Base-by-base conservation (phyloP, 805 yeast genomes). In the Candida bentonensis region DNA sequence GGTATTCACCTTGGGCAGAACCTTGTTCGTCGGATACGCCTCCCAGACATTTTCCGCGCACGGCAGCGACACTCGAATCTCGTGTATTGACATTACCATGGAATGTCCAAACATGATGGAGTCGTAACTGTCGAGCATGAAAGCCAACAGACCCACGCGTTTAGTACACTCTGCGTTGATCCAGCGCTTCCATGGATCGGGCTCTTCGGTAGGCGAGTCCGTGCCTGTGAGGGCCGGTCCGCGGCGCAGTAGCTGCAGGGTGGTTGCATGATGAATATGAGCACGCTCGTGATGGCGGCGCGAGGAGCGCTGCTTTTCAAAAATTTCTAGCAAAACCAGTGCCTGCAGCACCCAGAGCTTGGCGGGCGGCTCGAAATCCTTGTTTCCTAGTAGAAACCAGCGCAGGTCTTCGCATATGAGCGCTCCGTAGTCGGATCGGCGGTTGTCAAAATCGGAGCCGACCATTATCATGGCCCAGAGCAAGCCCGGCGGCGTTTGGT, bases 191-290 rank as follows among this genome's bases (percentile, higher is more conserved):
- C 76, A 71, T 54, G 78, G 55, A 42, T 61, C 63, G 51, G 51
- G 58, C 49, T 23, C 62, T 46, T 46, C 63, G 44, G 36, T 22
- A 9, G 47, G 49, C 15, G 46, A 42, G 49, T 52, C 42, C 50
- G 53, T 44, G 42, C 61, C 44, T 40, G 58, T 58, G 61, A 85
- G 60, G 1, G 82, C 73, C 1, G 94, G 85, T 0, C 85, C 76
- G 52, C 95, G 67, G 51, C 94, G 65, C 42, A 85, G 62, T 39
- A 85, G 62, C 59, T 85, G 95, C 34, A 84, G 78, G 0, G 88
- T 78, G 0, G 94, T 81, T 3, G 92, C 95, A 59, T 85, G 95
- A 57, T 86, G 94, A 20, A 86, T 64, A 59, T 81, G 89, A 0
- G 85, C 82, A 41, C 95, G 62, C 61, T 85, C 95, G 57, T 85